phyloP scores from a whole-genome alignment of 2,329 filamentous ascomycete genomes.

The Corniculantispora saksenae region DNA sequence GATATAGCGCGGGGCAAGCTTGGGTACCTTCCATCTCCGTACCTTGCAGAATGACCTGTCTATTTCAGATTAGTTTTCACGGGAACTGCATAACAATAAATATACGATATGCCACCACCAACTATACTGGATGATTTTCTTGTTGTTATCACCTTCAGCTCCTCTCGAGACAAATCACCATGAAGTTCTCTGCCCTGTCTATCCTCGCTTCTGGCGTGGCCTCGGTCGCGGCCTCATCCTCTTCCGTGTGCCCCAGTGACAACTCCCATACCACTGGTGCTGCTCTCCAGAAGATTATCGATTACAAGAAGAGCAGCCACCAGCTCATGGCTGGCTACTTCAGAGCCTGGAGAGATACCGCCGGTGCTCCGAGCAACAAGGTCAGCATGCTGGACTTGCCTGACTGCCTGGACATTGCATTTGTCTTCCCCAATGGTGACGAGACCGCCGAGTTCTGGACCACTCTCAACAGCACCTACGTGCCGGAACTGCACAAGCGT shows the following conservation, averaged over 20 bases:
- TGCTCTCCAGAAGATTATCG: constrained; percentile 9
- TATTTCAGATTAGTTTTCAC: constrained; percentile 13
- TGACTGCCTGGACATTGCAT: constrained; percentile 19
- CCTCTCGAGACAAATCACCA: background rate
- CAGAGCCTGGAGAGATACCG: constrained; percentile 9
- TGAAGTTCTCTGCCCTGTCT: constrained; percentile 5
- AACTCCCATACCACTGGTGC: constrained; percentile 12
- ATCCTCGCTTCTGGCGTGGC: background rate
- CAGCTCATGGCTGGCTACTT: constrained; percentile 19
- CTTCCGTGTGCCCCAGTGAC: constrained; percentile 16
- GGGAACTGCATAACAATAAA: background rate
- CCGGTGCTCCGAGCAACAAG: background rate
- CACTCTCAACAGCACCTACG: constrained; percentile 9
- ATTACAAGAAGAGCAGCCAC: constrained; percentile 17
- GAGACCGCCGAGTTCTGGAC: constrained; percentile 7
- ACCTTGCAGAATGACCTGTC: constrained; percentile 6
- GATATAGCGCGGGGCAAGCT: background rate
- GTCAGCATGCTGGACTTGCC: constrained; percentile 17
- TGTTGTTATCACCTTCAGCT: background rate
- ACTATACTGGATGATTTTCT: no score
- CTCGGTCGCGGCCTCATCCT: background rate
- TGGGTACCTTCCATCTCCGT: background rate
- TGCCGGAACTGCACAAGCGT: background rate
- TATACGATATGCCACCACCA: background rate
- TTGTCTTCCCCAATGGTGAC: constrained; percentile 14